phyloP scores from a whole-genome alignment of 805 yeast genomes.

The Lipomyces yamadae region DNA sequence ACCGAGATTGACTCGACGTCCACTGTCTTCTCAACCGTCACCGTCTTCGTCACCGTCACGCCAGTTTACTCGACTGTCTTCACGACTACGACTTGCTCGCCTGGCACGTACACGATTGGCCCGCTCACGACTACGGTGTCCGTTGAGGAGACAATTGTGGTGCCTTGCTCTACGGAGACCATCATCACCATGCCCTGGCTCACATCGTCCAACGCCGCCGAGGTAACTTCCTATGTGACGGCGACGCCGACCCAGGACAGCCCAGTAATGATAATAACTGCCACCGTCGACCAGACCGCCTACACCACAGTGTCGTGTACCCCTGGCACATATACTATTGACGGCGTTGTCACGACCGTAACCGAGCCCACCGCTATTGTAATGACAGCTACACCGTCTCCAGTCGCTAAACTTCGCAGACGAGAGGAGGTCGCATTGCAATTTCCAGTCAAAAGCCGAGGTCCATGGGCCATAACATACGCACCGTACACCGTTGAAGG shows the following conservation, averaged over 20 bases:
- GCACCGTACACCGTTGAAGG: slow-evolving; percentile 64
- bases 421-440: slow-evolving; percentile 16
- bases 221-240: slow-evolving; percentile 32
- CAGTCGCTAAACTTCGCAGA: slow-evolving; percentile 15
- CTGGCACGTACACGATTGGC: slow-evolving; percentile 25
- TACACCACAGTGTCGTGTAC: slow-evolving; percentile 26
- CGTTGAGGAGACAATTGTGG: slow-evolving; percentile 24
- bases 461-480: slow-evolving; percentile 46
- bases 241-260: slow-evolving; percentile 4
- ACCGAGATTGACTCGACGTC: slow-evolving; percentile 5
- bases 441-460: slow-evolving; percentile 5
- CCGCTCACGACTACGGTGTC: slow-evolving; percentile 22
- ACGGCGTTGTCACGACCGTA: slow-evolving; percentile 22
- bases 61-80: slow-evolving; percentile 23
- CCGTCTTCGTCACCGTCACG: slow-evolving; percentile 28
- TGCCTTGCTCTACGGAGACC: slow-evolving; percentile 28
- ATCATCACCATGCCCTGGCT: slow-evolving; percentile 12
- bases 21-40: slow-evolving; percentile 27
- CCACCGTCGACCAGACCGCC: slow-evolving; percentile 14
- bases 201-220: slow-evolving; percentile 6
- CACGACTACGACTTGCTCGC: slow-evolving; percentile 24
- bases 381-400: slow-evolving; percentile 56
- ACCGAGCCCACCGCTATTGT: slow-evolving; percentile 40
- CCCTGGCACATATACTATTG: slow-evolving; percentile 26
- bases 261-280: slow-evolving; percentile 9